Percentiles rank a stretch among this genome's conserved stretches.
Evolutionary conservation across 805 yeast genomes (phyloP).

Genomic region (Candida montana): DNA sequence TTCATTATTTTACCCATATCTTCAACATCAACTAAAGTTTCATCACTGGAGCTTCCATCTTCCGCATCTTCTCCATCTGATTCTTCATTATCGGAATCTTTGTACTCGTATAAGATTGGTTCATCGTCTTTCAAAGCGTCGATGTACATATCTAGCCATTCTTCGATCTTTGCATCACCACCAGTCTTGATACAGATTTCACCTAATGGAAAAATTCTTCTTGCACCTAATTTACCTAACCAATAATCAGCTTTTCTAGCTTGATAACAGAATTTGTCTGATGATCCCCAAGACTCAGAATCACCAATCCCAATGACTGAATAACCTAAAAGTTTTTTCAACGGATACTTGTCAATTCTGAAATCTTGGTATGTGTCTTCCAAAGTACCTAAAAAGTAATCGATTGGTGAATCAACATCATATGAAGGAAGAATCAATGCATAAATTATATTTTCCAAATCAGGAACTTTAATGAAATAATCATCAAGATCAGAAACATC

Average conservation of each 20-base stretch:
- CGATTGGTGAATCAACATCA: conserved; percentile 89
- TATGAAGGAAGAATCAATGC: conserved; percentile 81
- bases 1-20: conserved; percentile 62
- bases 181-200: conserved; percentile 73
- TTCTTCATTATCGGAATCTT: conserved; percentile 50
- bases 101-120: conserved; percentile 56
- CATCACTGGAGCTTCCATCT: conserved; percentile 30
- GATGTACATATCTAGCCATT: conserved; percentile 61
- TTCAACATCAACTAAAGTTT: conserved; percentile 70
- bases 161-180: conserved; percentile 52
- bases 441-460: conserved; percentile 46
- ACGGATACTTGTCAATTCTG: conserved; percentile 78
- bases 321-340: conserved; percentile 65
- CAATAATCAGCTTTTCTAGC: conserved; percentile 69
- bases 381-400: conserved; percentile 75
- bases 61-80: conserved; percentile 33
- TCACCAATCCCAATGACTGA: conserved; percentile 88
- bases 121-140: conserved; percentile 65
- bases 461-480: conserved; percentile 65
- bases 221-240: conserved; percentile 79
- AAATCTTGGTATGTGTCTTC: conserved; percentile 80
- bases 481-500: conserved; percentile 82
- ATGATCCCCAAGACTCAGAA: conserved; percentile 64
- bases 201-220: conserved; percentile 80
- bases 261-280: conserved; percentile 80